A percentile compares a stretch with the other conserved stretches of the same genome.
Evolutionary conservation across 2,329 filamentous ascomycete genomes (phyloP).

Genomic region (Moelleriella libera): DNA sequence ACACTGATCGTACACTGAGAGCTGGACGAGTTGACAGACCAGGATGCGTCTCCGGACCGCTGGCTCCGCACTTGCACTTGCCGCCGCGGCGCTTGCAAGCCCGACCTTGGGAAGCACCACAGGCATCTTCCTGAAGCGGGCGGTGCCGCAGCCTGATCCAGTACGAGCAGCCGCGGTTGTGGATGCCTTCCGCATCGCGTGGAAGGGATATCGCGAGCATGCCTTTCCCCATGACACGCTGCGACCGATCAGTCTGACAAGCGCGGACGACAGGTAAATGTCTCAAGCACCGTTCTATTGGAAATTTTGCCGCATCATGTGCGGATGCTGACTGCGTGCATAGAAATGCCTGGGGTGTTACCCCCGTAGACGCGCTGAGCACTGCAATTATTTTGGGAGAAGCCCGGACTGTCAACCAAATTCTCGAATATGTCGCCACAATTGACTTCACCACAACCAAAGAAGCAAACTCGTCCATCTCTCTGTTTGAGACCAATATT

Average conservation of each 20-base stretch:
- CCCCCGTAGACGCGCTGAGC: conserved; percentile 64
- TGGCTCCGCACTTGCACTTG: background rate
- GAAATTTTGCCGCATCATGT: background rate
- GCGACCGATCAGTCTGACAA: conserved; percentile 36
- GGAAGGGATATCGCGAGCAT: conserved; percentile 58
- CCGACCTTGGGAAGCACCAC: background rate
- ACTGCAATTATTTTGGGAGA: conserved; percentile 70
- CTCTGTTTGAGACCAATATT: conserved; percentile 83
- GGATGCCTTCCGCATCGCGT: conserved; percentile 54
- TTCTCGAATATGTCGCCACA: conserved; percentile 53
- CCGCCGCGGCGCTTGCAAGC: no score
- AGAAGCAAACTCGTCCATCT: conserved; percentile 35
- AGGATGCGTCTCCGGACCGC: background rate
- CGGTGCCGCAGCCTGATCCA: background rate
- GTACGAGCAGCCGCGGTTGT: conserved; percentile 28
- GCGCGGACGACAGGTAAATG: no score
- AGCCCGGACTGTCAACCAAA: conserved; percentile 51
- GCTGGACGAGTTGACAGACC: background rate
- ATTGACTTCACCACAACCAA: conserved; percentile 56
- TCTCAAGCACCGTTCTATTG: no score
- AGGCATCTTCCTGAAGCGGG: background rate
- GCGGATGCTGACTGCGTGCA: background rate
- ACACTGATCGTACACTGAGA: no score
- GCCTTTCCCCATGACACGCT: conserved; percentile 70
- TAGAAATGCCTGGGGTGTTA: conserved; percentile 76